These are phyloP conservation scores for Ganoderma resinaceum DNA, from an alignment of 1,284 basidiomycete species.

Conservation along the genomic window DNA sequence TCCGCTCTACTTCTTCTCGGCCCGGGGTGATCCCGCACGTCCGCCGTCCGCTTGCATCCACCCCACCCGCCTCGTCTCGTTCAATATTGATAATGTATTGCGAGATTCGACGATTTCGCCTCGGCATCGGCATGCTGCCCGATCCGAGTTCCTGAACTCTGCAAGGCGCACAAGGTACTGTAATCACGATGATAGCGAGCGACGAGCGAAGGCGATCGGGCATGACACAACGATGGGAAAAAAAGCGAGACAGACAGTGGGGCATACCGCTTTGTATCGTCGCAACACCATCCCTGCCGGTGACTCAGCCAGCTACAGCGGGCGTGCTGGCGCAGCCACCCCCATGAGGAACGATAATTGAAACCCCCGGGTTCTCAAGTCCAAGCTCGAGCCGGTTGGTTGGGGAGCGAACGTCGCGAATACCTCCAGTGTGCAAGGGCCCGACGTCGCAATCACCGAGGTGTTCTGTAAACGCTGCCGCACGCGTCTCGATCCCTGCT, in stretches of 20 bases:
- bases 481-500: not conserved
- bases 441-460: not conserved
- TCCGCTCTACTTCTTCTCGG: constrained; percentile 3
- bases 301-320: not conserved
- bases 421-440: not conserved
- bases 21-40: constrained; percentile 2
- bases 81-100: not conserved
- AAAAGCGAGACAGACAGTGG: not conserved
- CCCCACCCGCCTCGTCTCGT: not conserved
- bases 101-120: constrained; percentile 3
- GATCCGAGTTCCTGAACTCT: constrained; percentile 11
- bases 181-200: not conserved
- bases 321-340: not conserved
- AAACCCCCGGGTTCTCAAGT: not conserved
- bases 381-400: not conserved
- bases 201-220: not conserved
- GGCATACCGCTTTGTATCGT: not conserved
- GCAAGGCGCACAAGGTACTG: not conserved
- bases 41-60: not conserved
- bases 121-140: constrained; percentile 12
- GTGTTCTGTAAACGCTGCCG: not conserved
- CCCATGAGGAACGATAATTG: not conserved
- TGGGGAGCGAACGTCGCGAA: not conserved
- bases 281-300: not conserved
- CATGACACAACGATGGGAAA: not conserved